A percentile compares a stretch with the other conserved stretches of the same genome.
phyloP scores from a whole-genome alignment of 2,329 filamentous ascomycete genomes.

The Ascochyta koolunga region DNA sequence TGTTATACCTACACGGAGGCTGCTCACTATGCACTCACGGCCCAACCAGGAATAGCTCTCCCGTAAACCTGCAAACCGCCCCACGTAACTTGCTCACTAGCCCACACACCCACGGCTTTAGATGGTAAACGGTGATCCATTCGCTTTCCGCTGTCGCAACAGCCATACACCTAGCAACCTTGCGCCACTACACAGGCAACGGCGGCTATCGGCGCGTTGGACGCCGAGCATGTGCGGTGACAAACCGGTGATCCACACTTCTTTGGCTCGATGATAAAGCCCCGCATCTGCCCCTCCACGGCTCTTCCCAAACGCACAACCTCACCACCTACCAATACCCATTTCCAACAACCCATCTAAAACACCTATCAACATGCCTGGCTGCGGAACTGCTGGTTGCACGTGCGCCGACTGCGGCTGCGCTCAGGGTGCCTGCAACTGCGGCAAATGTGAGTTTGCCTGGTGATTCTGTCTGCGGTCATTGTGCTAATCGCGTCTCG shows the following conservation, averaged over 20 bases:
- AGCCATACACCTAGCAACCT: slow-evolving; percentile 3
- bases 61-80: slow-evolving; percentile 16
- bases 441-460: slow-evolving; percentile 22
- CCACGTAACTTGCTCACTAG: slow-evolving; percentile 37
- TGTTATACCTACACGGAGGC: slow-evolving; percentile 11
- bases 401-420: slow-evolving; percentile 44
- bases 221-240: slow-evolving; percentile 21
- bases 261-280: slow-evolving; percentile 4
- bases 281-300: slow-evolving; percentile 10
- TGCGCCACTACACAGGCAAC: slow-evolving; percentile 10
- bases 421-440: slow-evolving; percentile 41
- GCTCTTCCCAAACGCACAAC: not conserved
- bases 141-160: slow-evolving; percentile 12
- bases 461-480: not conserved
- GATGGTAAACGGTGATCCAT: slow-evolving; percentile 4
- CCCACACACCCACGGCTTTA: slow-evolving; percentile 17
- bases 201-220: slow-evolving; percentile 27
- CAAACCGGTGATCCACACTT: slow-evolving; percentile 8
- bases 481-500: not conserved
- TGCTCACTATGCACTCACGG: slow-evolving; percentile 15
- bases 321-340: slow-evolving; percentile 2
- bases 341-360: slow-evolving; percentile 10
- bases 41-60: slow-evolving; percentile 8
- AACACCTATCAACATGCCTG: slow-evolving; percentile 38
- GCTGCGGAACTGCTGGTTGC: slow-evolving; percentile 44